phyloP scores from a whole-genome alignment of 805 yeast species.

The Sugiyamaella marilandica region DNA sequence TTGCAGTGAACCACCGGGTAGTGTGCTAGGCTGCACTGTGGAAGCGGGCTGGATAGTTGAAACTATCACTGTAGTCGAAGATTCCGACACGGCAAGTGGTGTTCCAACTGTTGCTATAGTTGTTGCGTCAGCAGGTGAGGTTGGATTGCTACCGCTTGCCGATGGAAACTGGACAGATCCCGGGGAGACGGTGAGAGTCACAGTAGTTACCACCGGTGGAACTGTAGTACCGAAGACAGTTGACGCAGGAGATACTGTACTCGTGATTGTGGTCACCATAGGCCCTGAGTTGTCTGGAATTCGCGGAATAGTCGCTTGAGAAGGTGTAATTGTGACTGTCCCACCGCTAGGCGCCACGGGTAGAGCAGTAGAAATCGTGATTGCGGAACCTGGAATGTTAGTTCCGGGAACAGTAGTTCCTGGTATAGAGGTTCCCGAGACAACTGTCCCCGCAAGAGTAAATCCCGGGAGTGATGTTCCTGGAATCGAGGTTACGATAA shows the following conservation, averaged over 20 bases:
- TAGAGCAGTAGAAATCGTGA: constrained; percentile 15
- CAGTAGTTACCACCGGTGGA: constrained; percentile 5
- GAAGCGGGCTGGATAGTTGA: not conserved
- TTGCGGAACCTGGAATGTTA: constrained; percentile 16
- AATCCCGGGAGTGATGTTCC: constrained; percentile 17
- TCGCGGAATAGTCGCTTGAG: not conserved
- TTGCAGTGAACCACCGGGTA: constrained; percentile 4
- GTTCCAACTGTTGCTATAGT: too few species aligned
- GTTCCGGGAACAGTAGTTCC: constrained; percentile 25
- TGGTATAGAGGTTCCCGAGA: constrained; percentile 10
- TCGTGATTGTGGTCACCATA: not conserved
- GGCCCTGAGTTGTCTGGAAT: not conserved
- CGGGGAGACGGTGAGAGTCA: not conserved
- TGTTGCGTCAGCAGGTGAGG: too few species aligned
- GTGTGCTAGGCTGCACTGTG: not conserved
- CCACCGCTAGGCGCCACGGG: not conserved
- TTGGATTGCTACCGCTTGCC: too few species aligned
- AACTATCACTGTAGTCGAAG: not conserved
- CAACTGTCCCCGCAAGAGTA: constrained; percentile 12
- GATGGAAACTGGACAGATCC: not conserved
- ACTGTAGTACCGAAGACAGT: constrained; percentile 17
- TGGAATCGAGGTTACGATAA: constrained; percentile 16
- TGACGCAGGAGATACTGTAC: constrained; percentile 17
- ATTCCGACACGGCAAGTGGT: too few species aligned
- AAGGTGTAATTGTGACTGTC: not conserved